Evolutionary conservation across 225 moss, liverwort and hornwort genomes (phyloP), one percentile per base, ranked within the genome.

Genomic region (Marchantia paleacea): DNA sequence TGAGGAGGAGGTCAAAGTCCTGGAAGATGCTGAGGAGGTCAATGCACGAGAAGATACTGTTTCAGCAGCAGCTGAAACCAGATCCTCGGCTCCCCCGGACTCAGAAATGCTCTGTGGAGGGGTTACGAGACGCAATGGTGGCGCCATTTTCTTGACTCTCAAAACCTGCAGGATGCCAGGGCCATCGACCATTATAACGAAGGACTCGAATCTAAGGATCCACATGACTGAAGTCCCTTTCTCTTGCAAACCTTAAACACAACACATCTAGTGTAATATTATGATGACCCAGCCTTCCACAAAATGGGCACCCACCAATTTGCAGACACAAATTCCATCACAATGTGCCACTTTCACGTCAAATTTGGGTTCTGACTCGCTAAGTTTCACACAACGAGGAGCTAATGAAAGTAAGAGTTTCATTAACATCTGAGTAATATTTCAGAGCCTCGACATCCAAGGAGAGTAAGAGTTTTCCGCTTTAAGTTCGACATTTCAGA

Each of bases 141-240:
- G 87, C n/a, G 82, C 72, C 82, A 81, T 69, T 75, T 87, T 87
- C 80, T 85, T 87, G 73, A 84, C 84, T 75, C 80, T 80, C 84
- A 87, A 50, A 1, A 87, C 78, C 87, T 87, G 85, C 78, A 62
- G 51, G 30, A 74, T 67, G 28, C 39, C 16, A 70, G 48, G 47
- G 20, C 4, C 47, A 4, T 66, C 20, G 16, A 9, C 9, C 13
- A 11, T 29, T 66, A 66, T 15, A 58, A 12, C 0, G 58, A 58
- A 58, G 28, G 28, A 66, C 66, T 28, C 28, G 66, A 29, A 26
- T 26, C 8, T 66, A 11, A 28, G 28, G 13, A 66, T 66, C 66
- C 13, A 39, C 39, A 39, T 39, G 39, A 39, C 39, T 39, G 39
- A 39, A 39, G 39, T 39, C 39, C 3, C 39, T 2, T 39, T 39